Percentiles rank a stretch among this genome's conserved stretches.
Conservation (phyloP, 179 eudicot species). For the Gypsophila paniculata region DNA sequence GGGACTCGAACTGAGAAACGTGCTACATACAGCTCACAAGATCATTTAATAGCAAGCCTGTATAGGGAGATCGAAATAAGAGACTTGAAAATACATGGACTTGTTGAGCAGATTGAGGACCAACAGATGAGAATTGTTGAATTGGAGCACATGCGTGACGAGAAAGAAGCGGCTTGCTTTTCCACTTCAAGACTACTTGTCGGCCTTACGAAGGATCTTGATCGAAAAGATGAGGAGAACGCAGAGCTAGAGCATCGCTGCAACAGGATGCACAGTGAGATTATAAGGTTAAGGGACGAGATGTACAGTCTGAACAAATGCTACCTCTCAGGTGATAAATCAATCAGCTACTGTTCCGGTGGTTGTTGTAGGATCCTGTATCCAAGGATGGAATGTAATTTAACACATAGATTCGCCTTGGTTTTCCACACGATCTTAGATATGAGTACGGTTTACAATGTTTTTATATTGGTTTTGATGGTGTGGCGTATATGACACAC, state of each 20-base stretch:
- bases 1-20: background rate
- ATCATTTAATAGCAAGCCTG: slow-evolving; percentile 11
- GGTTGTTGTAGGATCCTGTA: background rate
- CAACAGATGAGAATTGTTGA: slow-evolving; percentile 15
- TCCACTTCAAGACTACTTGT: slow-evolving; percentile 10
- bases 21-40: background rate
- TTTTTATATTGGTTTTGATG: background rate
- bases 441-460: background rate
- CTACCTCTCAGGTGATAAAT: slow-evolving; percentile 13
- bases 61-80: slow-evolving; percentile 18
- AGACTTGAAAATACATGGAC: slow-evolving; percentile 12
- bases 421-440: background rate
- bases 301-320: background rate
- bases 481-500: background rate
- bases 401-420: background rate
- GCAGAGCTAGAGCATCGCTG: slow-evolving; percentile 6
- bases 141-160: slow-evolving; percentile 15
- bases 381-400: background rate
- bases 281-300: slow-evolving; percentile 15
- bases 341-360: background rate
- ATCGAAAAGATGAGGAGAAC: slow-evolving; percentile 5
- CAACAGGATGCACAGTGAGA: slow-evolving; percentile 11
- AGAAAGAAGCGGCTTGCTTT: slow-evolving; percentile 15
- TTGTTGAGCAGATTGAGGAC: slow-evolving; percentile 15
- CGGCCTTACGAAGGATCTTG: slow-evolving; percentile 15